These are phyloP conservation scores for Melaleuca alternifolia DNA, from an alignment of 345 rosid species.

Conservation along the genomic window DNA sequence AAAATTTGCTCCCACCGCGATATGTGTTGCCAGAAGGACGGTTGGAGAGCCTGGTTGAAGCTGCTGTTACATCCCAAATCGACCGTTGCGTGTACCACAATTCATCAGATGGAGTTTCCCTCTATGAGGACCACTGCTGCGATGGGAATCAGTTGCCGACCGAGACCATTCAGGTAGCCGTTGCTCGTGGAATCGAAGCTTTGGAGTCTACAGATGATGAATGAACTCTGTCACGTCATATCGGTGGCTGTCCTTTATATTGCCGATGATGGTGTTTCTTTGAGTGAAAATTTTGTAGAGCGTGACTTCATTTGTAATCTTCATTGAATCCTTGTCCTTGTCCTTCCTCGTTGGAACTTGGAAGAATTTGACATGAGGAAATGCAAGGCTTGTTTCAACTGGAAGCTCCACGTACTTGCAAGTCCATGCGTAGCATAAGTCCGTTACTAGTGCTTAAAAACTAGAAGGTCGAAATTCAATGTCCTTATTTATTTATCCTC, in stretches of 20 bases:
- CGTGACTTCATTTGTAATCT: background rate
- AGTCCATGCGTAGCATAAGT: background rate
- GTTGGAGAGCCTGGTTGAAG: conserved; percentile 67
- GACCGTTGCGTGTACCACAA: conserved; percentile 70
- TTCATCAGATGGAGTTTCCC: conserved; percentile 40
- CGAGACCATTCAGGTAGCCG: conserved; percentile 64
- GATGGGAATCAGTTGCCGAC: conserved; percentile 70
- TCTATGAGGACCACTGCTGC: conserved; percentile 68
- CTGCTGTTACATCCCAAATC: conserved; percentile 44
- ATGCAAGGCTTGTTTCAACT: background rate
- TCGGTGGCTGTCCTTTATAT: background rate
- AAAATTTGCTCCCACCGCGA: conserved; percentile 52
- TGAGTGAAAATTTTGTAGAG: background rate
- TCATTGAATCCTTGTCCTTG: background rate
- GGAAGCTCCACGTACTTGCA: background rate
- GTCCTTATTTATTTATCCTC: background rate
- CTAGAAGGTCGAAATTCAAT: background rate
- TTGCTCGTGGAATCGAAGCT: background rate
- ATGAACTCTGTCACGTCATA: background rate
- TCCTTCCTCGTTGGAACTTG: background rate
- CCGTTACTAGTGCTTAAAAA: background rate
- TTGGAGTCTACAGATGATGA: background rate
- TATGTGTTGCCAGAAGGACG: conserved; percentile 47
- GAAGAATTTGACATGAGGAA: background rate
- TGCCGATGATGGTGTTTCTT: background rate